Evolutionary conservation across 164 flowering plant species (phyloP).

Genomic region (Aristolochia contorta): DNA sequence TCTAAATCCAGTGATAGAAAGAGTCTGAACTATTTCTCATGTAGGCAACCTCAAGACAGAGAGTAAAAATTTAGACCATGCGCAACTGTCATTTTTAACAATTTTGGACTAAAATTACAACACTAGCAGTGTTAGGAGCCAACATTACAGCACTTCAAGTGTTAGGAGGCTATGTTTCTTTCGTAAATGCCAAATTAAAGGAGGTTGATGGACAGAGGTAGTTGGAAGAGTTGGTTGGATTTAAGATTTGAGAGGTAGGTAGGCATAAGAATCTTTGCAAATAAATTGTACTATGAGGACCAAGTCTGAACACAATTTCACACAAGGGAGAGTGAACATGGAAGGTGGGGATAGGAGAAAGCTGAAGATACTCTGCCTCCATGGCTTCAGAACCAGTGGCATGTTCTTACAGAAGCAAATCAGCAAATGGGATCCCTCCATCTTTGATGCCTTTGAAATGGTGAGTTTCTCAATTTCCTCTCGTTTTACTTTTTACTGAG

Average conservation of each 20-base stretch:
- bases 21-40: too few species aligned
- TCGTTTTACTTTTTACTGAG: neutral
- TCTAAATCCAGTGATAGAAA: too few species aligned
- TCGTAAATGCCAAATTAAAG: too few species aligned
- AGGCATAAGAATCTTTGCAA: neutral
- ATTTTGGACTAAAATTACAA: too few species aligned
- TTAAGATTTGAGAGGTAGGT: neutral
- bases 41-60: too few species aligned
- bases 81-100: too few species aligned
- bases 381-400: slow-evolving; percentile 77
- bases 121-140: too few species aligned
- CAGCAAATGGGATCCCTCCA: slow-evolving; percentile 68
- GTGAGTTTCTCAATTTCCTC: slow-evolving; percentile 7
- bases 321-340: neutral
- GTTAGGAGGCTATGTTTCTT: too few species aligned
- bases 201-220: neutral
- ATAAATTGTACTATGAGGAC: neutral
- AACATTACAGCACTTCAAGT: too few species aligned
- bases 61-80: too few species aligned
- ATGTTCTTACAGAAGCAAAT: slow-evolving; percentile 55
- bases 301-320: neutral
- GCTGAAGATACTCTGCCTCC: slow-evolving; percentile 63
- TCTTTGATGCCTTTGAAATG: slow-evolving; percentile 41
- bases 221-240: neutral
- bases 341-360: slow-evolving; percentile 16